A percentile compares a stretch with the other conserved stretches of the same genome.
Evolutionary conservation across 2,329 filamentous ascomycete genomes (phyloP).

Genomic region (Endoconidiophora polonica): DNA sequence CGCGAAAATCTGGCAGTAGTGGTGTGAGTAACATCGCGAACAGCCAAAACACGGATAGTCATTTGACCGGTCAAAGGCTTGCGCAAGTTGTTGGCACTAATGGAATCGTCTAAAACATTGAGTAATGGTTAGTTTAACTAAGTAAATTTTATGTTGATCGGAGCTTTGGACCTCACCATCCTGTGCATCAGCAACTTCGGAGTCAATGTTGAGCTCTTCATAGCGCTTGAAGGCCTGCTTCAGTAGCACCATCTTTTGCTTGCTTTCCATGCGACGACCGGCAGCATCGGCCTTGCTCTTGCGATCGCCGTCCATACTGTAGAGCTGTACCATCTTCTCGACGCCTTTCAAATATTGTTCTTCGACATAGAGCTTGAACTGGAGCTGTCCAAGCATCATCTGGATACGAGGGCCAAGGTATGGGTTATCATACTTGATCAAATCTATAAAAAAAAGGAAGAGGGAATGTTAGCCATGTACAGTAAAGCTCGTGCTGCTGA

Average conservation of each 20-base stretch:
- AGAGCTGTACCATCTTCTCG: conserved; percentile 97
- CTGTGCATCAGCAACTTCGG: conserved; percentile 58
- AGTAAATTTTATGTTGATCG: background rate
- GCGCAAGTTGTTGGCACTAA: conserved; percentile 85
- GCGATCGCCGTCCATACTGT: conserved; percentile 90
- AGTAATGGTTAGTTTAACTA: conserved; percentile 5
- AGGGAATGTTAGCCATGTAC: conserved; percentile 2
- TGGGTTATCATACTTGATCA: conserved; percentile 96
- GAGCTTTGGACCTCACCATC: conserved; percentile 46
- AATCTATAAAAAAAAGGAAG: conserved; percentile 37
- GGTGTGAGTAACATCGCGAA: conserved; percentile 90
- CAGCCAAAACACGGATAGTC: conserved; percentile 67
- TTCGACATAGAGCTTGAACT: conserved; percentile 97
- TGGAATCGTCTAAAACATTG: conserved; percentile 61
- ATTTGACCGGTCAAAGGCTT: conserved; percentile 91
- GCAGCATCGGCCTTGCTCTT: conserved; percentile 92
- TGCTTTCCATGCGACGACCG: conserved; percentile 78
- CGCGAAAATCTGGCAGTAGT: conserved; percentile 69
- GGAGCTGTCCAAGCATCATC: conserved; percentile 94
- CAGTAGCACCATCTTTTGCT: conserved; percentile 89
- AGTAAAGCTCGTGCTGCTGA: background rate
- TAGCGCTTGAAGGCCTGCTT: conserved; percentile 95
- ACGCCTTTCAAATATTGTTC: conserved; percentile 98
- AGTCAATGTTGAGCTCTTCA: conserved; percentile 89
- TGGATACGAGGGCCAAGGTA: conserved; percentile 94